These are phyloP conservation scores for Aspergillus bombycis DNA, from an alignment of 2,329 filamentous ascomycete genomes.

Conservation along the genomic window DNA sequence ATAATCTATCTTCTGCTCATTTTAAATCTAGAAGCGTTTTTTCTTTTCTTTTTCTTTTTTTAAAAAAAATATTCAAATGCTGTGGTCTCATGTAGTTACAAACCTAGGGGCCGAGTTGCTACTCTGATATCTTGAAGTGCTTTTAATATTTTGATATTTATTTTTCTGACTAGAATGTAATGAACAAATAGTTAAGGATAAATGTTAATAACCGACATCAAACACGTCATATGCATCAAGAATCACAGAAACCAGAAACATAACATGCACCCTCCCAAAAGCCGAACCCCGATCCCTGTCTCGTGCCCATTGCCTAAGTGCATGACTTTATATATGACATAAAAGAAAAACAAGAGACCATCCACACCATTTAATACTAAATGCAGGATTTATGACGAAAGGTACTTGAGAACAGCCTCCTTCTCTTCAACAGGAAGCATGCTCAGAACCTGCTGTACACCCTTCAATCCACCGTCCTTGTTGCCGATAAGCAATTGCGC, in stretches of 20 bases:
- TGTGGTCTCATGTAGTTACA: neutral
- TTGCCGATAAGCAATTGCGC: slow-evolving; percentile 69
- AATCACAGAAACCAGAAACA: neutral
- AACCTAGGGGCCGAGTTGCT: too few relatives aligned
- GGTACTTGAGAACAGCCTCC: slow-evolving; percentile 72
- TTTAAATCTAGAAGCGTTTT: neutral
- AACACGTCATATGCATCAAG: slow-evolving; percentile 1
- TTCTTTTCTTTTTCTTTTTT: too few relatives aligned
- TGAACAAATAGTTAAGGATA: neutral
- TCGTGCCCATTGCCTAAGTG: neutral
- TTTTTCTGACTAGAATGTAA: neutral
- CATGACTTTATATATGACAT: neutral
- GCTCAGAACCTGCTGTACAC: slow-evolving; percentile 80
- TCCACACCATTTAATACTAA: neutral
- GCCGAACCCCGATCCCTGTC: neutral
- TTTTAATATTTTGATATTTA: neutral
- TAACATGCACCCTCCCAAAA: slow-evolving; percentile 11
- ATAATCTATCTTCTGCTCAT: neutral
- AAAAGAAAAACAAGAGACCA: neutral
- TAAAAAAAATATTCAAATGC: too few relatives aligned
- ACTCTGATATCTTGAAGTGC: neutral
- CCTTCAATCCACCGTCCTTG: slow-evolving; percentile 74
- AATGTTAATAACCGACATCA: slow-evolving; percentile 1
- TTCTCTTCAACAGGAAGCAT: slow-evolving; percentile 88
- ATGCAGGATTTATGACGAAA: slow-evolving; percentile 30